Evolutionary conservation across 2,329 filamentous ascomycete genomes (phyloP).

Genomic region (Colletotrichum magnum): DNA sequence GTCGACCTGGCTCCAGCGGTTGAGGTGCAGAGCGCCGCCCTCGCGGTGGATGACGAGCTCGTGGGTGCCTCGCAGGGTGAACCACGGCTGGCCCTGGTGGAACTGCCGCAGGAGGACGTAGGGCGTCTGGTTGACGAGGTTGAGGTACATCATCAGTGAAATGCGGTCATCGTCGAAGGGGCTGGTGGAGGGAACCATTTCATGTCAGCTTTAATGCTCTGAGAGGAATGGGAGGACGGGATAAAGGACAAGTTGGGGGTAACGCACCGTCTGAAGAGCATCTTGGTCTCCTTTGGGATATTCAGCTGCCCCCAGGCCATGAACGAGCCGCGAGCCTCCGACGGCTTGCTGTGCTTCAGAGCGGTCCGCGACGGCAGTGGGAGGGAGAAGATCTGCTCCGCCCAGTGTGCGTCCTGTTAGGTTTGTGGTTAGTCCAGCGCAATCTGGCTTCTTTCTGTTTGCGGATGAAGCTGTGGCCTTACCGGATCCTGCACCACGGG

Average conservation of each 20-base stretch:
- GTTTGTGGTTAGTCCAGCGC: no score
- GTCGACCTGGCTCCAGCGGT: constrained; percentile 64
- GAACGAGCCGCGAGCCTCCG: constrained; percentile 62
- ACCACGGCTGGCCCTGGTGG: constrained; percentile 57
- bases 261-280: constrained; percentile 68
- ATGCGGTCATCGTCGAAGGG: constrained; percentile 60
- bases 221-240: constrained; percentile 5
- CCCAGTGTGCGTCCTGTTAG: constrained; percentile 69
- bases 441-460: background rate
- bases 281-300: constrained; percentile 63
- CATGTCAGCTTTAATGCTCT: background rate
- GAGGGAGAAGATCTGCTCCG: constrained; percentile 71
- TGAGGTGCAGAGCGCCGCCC: constrained; percentile 63
- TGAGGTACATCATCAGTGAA: constrained; percentile 67
- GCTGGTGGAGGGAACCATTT: background rate
- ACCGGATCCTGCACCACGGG: constrained; percentile 45
- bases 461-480: background rate
- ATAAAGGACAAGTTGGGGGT: no score
- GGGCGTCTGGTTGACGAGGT: constrained; percentile 58
- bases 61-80: constrained; percentile 66
- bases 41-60: constrained; percentile 67
- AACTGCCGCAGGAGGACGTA: constrained; percentile 63
- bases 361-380: constrained; percentile 66
- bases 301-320: constrained; percentile 58
- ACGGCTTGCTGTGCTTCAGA: constrained; percentile 57